These are phyloP conservation scores for Immersiella caudata DNA, from an alignment of 495 filamentous ascomycete species.

Conservation along the genomic window DNA sequence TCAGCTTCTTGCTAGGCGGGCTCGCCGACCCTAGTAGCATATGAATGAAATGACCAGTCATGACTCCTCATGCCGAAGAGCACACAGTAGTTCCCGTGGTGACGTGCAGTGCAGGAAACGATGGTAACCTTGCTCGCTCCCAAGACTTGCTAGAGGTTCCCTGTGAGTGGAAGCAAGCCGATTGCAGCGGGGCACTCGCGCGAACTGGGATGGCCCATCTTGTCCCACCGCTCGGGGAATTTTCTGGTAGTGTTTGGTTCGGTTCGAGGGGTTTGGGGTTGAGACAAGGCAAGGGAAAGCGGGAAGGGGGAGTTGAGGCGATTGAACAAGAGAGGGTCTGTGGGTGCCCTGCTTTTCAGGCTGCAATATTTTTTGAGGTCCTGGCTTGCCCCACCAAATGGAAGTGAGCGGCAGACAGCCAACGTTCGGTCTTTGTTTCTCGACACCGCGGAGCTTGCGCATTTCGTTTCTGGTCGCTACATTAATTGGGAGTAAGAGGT, in stretches of 20 bases:
- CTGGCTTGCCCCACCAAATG: not conserved
- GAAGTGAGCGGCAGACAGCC: not conserved
- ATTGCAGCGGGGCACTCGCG: not conserved
- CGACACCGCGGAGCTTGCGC: not conserved
- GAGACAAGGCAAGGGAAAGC: not conserved
- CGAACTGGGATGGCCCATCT: not conserved
- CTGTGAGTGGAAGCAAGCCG: not conserved
- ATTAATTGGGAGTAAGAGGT: no score
- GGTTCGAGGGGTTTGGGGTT: conserved; percentile 2
- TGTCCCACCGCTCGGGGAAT: conserved; percentile 9
- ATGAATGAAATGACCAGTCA: conserved; percentile 1
- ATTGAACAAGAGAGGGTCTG: not conserved
- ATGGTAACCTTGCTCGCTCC: not conserved
- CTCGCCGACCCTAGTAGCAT: not conserved
- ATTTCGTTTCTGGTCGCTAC: not conserved
- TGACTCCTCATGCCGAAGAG: not conserved
- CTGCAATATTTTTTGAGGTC: not conserved
- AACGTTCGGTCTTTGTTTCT: not conserved
- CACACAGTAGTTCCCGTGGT: conserved; percentile 3
- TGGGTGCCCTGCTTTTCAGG: conserved; percentile 8
- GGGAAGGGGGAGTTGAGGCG: not conserved
- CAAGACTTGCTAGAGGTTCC: not conserved
- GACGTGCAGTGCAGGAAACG: conserved; percentile 6
- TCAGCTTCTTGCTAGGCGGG: not conserved
- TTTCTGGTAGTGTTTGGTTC: not conserved